phyloP scores from a whole-genome alignment of 192 early-diverging fungal genomes.

The Coemansia sp. region DNA sequence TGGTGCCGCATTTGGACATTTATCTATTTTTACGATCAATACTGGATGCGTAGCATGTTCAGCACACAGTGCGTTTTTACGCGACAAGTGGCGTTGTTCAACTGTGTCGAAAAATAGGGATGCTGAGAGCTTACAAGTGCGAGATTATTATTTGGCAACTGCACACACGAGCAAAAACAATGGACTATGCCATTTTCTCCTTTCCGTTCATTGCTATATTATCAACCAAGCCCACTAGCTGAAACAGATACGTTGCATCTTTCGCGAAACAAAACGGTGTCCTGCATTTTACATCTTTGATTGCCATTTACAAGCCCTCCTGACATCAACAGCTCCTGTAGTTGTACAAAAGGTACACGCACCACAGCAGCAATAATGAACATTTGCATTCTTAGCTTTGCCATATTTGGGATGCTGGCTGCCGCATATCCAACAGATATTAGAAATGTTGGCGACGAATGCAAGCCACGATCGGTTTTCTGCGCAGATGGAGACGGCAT shows the following conservation, averaged over 20 bases:
- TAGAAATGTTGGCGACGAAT: slow-evolving; percentile 22
- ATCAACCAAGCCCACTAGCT: neutral
- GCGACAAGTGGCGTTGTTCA: neutral
- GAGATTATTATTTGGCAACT: neutral
- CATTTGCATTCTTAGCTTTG: slow-evolving; percentile 1
- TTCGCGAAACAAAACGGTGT: neutral
- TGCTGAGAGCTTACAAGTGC: neutral
- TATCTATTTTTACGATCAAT: slow-evolving; percentile 1
- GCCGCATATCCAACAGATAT: slow-evolving; percentile 17
- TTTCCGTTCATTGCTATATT: neutral
- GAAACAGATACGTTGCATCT: neutral
- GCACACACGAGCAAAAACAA: neutral
- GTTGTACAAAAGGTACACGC: neutral
- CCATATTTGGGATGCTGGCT: slow-evolving; percentile 13
- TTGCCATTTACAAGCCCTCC: neutral
- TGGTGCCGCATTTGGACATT: neutral
- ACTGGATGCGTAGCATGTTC: neutral
- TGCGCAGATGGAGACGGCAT: slow-evolving; percentile 50
- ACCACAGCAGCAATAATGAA: slow-evolving; percentile 3
- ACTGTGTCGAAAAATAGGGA: slow-evolving; percentile 1
- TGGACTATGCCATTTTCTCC: neutral
- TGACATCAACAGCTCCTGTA: too few species aligned
- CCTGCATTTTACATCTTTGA: neutral
- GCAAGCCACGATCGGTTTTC: slow-evolving; percentile 41
- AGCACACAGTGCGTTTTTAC: neutral